These are phyloP conservation scores for Colletotrichum lini DNA, from an alignment of 2,329 filamentous ascomycete species.

Conservation along the genomic window DNA sequence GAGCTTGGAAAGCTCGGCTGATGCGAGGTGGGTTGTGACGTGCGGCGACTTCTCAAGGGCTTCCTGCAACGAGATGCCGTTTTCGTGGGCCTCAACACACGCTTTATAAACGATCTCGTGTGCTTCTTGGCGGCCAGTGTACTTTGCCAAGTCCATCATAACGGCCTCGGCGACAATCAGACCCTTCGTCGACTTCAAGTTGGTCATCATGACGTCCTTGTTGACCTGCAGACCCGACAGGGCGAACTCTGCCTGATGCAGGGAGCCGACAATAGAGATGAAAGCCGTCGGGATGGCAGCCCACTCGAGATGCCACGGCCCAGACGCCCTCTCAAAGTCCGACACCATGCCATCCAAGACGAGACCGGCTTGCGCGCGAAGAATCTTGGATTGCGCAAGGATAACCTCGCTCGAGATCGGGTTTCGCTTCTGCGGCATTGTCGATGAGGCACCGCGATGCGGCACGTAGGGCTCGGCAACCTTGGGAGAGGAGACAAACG, in stretches of 20 bases:
- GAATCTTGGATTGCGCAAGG: conserved; percentile 66
- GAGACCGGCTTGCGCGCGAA: conserved; percentile 66
- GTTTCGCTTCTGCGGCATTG: conserved; percentile 73
- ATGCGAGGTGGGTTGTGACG: conserved; percentile 57
- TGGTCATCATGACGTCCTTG: conserved; percentile 62
- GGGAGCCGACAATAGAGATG: conserved; percentile 65
- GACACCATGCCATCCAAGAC: conserved; percentile 70
- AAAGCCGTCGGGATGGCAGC: conserved; percentile 68
- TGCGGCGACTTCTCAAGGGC: conserved; percentile 56
- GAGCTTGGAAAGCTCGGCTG: conserved; percentile 45
- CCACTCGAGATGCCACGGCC: conserved; percentile 74
- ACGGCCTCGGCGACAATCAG: conserved; percentile 71
- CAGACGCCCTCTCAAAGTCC: conserved; percentile 70
- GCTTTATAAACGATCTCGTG: conserved; percentile 71
- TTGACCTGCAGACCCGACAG: conserved; percentile 67
- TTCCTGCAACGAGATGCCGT: conserved; percentile 58
- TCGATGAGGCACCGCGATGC: conserved; percentile 67
- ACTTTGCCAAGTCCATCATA: conserved; percentile 72
- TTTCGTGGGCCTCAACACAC: conserved; percentile 65
- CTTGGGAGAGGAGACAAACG: conserved; percentile 51
- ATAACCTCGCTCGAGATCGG: conserved; percentile 71
- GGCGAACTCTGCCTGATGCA: conserved; percentile 68
- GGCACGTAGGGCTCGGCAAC: conserved; percentile 70
- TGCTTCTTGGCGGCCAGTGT: conserved; percentile 65
- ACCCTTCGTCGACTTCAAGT: conserved; percentile 65